Evolutionary conservation across 257 asterid genomes (phyloP), one percentile per base, ranked within the genome.

Genomic region (Hygrophila difformis): DNA sequence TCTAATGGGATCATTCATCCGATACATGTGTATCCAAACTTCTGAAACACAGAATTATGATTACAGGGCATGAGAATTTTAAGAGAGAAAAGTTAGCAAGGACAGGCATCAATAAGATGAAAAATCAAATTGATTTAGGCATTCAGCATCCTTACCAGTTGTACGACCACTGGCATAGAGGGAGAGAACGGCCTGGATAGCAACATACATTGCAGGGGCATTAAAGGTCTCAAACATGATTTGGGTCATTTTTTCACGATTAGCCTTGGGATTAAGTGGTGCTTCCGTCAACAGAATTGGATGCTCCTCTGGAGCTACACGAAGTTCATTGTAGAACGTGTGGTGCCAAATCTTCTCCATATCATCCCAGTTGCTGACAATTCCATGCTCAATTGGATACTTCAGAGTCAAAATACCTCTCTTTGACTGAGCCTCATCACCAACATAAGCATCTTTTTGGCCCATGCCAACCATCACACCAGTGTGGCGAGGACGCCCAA

Each of bases 301-400:
- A 61, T 84, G 93, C 72, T 84, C 94, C 61, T 84, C 93, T 23
- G 95, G 93, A 24, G 93, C 93, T 51, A 84, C 85, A 52, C 93
- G 93, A 26, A 84, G 94, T 22, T 83, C 94, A 5, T 83, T 83
- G 68, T 83, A 83, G 75, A 83, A 83, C 6, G 94, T 83, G 60
- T 83, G 94, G 49, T 83, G 94, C 94, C 92, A 83, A 9, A 83
- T 83, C 51, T 83, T 83, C 74, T 83, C 94, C 94, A 83, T 83
- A 40, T 83, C 94, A 57, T 79, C 94, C 94, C 94, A 84, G 68
- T 84, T 84, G 75, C 78, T 84, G 56, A 84, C 94, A 38, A 84
- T 84, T 35, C 94, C 94, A 14, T 84, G 94, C 77, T 84, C 93
- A 51, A 84, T 84, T 6, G 94, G 94, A 46, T 84, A 83, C 63